Evolutionary conservation across 2,329 filamentous ascomycete genomes (phyloP), one percentile per base, ranked within the genome.

Genomic region (Fusarium sp.): DNA sequence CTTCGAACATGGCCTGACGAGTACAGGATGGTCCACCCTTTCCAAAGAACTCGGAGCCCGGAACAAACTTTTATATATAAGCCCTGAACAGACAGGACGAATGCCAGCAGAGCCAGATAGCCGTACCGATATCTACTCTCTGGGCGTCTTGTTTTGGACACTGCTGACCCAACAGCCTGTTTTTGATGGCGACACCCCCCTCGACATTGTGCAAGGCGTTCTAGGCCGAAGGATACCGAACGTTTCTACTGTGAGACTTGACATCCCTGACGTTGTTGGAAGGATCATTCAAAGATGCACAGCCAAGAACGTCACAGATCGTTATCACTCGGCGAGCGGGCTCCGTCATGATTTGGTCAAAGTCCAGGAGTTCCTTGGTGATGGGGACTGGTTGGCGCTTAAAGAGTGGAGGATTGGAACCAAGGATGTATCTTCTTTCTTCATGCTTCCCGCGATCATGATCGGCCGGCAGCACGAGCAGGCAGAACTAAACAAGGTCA

Each of bases 181-280:
- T 0, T 97, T 96, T 69, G 90, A 91, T 35, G 95, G 93, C 11
- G 86, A 89, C 14, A 90, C 89, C 1, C 92, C 94, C 1, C 87
- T 97, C 60, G 94, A 97, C 73, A 93, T 97, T 44, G 93, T 98
- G 68, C 94, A 97, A 76, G 93, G 90, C 69, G 93, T 97, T 13
- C 84, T 98, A 10, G 90, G 90, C 46, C 90, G 91, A 67, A 89
- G 92, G 45, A 89, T 97, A 67, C 89, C 92, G 6, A 89, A 89
- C 37, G 89, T 96, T 10, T 92, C 93, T 5, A 88, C 87, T 5
- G 87, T 93, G 44, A 87, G 95, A 50, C 86, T 93, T 62, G 95
- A 97, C 75, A 84, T 97, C 7, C 95, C 95, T 0, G 92, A 96
- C 59, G 90, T 91, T 9, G 83, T 97, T 41, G 92, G 92, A 2